Evolutionary conservation across 192 early-diverging fungal species (phyloP).

Genomic region (Podila epicladia): DNA sequence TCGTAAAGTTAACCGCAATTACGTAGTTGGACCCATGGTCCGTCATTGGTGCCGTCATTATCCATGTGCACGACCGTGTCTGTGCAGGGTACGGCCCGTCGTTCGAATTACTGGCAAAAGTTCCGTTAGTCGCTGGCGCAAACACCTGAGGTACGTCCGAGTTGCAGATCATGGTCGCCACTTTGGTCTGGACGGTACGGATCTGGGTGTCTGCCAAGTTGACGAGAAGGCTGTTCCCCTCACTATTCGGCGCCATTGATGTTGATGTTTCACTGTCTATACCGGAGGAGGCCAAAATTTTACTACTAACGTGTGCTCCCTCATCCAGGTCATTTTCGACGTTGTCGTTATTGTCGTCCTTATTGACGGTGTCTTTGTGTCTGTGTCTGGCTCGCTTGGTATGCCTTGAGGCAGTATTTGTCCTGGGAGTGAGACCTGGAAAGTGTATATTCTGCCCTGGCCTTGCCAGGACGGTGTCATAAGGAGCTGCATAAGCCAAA

Average conservation of each 20-base stretch:
- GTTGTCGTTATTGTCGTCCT: too few species aligned
- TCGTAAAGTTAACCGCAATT: conserved; percentile 32
- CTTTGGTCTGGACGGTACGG: not conserved
- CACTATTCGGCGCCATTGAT: not conserved
- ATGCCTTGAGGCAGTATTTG: not conserved
- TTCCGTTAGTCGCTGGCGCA: conserved; percentile 24
- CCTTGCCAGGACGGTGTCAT: not conserved
- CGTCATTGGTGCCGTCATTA: not conserved
- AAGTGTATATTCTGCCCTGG: not conserved
- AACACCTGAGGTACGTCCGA: not conserved
- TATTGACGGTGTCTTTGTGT: not conserved
- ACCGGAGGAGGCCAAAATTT: not conserved
- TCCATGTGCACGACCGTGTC: conserved; percentile 25
- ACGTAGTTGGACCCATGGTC: conserved; percentile 6
- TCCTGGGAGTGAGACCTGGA: not conserved
- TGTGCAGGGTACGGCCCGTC: conserved; percentile 27
- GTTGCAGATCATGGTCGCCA: conserved; percentile 18
- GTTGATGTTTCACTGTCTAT: not conserved
- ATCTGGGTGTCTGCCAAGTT: not conserved
- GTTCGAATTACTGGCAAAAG: conserved; percentile 35
- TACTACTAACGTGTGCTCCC: not conserved
- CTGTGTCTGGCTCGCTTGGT: not conserved
- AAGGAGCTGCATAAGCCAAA: not conserved
- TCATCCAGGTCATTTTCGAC: not conserved
- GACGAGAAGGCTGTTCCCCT: not conserved